These are phyloP conservation scores for Nakazawaea populi DNA, from an alignment of 805 yeast species.

Conservation along the genomic window DNA sequence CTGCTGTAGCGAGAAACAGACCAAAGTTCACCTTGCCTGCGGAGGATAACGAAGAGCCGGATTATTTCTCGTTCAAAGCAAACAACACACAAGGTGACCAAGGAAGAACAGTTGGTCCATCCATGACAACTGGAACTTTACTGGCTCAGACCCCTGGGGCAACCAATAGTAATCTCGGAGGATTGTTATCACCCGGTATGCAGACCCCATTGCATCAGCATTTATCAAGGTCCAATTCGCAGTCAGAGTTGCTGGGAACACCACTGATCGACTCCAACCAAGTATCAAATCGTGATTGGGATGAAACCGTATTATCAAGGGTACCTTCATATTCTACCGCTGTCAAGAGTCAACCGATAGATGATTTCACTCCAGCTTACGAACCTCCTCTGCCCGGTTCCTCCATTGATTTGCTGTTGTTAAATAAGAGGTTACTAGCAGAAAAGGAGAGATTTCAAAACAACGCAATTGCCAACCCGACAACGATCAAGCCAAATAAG, in stretches of 20 bases:
- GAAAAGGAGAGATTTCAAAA: constrained; percentile 1
- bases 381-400: constrained; percentile 44
- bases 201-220: constrained; percentile 48
- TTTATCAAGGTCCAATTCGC: constrained; percentile 55
- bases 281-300: constrained; percentile 27
- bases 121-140: constrained; percentile 16
- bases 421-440: constrained; percentile 23
- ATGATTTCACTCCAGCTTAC: constrained; percentile 69
- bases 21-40: constrained; percentile 24
- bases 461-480: not conserved
- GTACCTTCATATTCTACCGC: constrained; percentile 90
- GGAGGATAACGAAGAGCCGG: constrained; percentile 19
- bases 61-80: constrained; percentile 26
- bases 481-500: constrained; percentile 1
- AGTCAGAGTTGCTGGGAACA: constrained; percentile 16
- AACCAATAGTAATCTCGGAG: constrained; percentile 8
- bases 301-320: constrained; percentile 42
- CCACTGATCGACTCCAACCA: not conserved
- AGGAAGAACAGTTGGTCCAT: constrained; percentile 17
- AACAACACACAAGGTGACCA: not conserved
- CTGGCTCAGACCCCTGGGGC: constrained; percentile 7
- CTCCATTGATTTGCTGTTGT: constrained; percentile 21
- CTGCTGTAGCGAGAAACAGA: constrained; percentile 15
- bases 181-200: constrained; percentile 32
- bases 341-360: constrained; percentile 42